Conservation (phyloP, 2,329 filamentous ascomycete genomes). For the Penicillium sp. region DNA sequence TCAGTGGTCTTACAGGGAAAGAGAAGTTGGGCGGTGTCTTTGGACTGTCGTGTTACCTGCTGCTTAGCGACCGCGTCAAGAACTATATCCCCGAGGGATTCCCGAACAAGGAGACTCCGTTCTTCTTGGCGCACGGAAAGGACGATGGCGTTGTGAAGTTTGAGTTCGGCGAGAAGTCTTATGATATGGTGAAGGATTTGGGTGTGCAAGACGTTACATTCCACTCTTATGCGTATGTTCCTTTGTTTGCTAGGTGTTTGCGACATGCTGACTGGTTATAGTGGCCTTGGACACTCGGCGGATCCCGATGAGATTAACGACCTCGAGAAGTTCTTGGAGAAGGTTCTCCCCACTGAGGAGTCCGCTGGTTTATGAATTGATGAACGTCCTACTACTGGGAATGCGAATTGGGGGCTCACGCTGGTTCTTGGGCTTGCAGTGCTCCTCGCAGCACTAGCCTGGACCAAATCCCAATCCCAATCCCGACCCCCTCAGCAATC, state of each 20-base stretch:
- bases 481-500: background rate
- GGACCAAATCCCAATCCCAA: background rate
- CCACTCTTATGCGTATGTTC: conserved; percentile 69
- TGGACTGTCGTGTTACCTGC: conserved; percentile 78
- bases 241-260: background rate
- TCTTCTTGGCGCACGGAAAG: conserved; percentile 89
- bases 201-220: conserved; percentile 71
- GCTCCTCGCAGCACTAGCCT: conserved; percentile 4
- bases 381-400: conserved; percentile 8
- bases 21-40: conserved; percentile 85
- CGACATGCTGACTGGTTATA: conserved; percentile 33
- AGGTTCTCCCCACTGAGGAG: conserved; percentile 52
- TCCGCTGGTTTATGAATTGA: conserved; percentile 41
- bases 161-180: conserved; percentile 67
- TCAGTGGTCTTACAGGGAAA: conserved; percentile 72
- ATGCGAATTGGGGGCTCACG: conserved; percentile 6
- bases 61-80: conserved; percentile 66
- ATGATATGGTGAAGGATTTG: conserved; percentile 64
- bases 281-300: conserved; percentile 73
- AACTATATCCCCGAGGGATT: conserved; percentile 55
- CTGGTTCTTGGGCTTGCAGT: conserved; percentile 27
- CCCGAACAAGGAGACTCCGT: conserved; percentile 72
- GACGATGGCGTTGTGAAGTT: conserved; percentile 71
- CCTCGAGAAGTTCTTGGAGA: conserved; percentile 65
- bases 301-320: conserved; percentile 78